A percentile compares a stretch with the other conserved stretches of the same genome.
Evolutionary conservation across 75 land plant species (phyloP).

Genomic region (Cupressus sempervirens): DNA sequence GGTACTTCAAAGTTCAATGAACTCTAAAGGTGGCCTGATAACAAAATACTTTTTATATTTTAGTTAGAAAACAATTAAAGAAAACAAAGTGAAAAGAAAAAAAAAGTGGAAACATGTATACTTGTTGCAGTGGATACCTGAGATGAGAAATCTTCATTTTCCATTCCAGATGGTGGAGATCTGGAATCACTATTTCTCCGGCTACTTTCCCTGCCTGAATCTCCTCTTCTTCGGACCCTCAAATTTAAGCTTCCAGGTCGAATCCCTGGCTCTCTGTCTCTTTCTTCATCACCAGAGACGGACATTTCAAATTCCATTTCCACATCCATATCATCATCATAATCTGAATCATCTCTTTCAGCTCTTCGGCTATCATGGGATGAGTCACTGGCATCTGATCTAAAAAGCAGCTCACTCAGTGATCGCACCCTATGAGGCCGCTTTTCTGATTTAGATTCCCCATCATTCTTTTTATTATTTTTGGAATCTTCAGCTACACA

Average conservation of each 20-base stretch:
- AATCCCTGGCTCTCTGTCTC: constrained; percentile 51
- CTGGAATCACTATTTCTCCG: constrained; percentile 30
- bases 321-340: constrained; percentile 77
- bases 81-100: not conserved
- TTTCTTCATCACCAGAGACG: constrained; percentile 68
- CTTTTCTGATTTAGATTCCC: constrained; percentile 31
- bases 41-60: not conserved
- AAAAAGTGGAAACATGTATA: not conserved
- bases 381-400: constrained; percentile 58
- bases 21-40: not conserved
- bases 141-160: constrained; percentile 25
- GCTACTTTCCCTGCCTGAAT: constrained; percentile 33
- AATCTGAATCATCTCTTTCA: constrained; percentile 88
- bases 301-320: constrained; percentile 94
- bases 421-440: constrained; percentile 46
- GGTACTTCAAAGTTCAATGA: not conserved
- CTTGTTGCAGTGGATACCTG: constrained; percentile 31
- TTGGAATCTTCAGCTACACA: constrained; percentile 66
- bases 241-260: constrained; percentile 79
- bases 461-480: constrained; percentile 42
- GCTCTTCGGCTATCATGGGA: constrained; percentile 56
- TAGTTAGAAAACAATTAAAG: not conserved
- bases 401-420: constrained; percentile 57
- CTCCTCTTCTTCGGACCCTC: constrained; percentile 59
- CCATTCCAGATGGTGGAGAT: constrained; percentile 35